Evolutionary conservation across 2,329 filamentous ascomycete genomes (phyloP), one percentile per base, ranked within the genome.

Genomic region (Sclerotinia spermophila): DNA sequence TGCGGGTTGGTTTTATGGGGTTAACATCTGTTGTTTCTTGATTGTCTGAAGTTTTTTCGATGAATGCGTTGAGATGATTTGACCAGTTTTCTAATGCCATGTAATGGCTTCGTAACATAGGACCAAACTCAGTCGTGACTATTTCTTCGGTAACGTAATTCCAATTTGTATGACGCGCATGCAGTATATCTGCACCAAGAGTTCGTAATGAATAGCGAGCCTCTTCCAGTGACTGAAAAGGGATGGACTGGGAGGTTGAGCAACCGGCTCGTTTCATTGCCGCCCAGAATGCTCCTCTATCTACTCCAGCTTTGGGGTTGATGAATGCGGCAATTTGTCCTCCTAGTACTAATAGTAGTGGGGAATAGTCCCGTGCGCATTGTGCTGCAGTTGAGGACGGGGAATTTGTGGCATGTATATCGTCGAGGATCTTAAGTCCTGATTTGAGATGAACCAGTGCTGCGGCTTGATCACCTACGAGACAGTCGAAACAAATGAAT

Each of bases 401-500:
- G 0, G 62, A 51, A 44, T 71, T 73, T 30, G 70, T 71, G 24
- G 60, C 58, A 45, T 75, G 72, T 42, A 77, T 74, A 53, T 76
- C 72, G 58, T 75, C 72, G n/a, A 78, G 67, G 35, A 78, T 77
- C 27, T 73, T 76, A 13, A 77, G 68, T 8, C 77, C 77, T 6
- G 77, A 73, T 67, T 75, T 74, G 15, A 78, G 72, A 65, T 78
- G 77, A 24, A 78, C 75, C 42, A 78, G 74, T 19, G 76, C 75
- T 44, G 73, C 75, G 19, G 74, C 71, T 62, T 77, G 76, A 51
- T 77, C 76, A 44, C 74, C 73, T 30, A 76, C 67, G 5, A 76
- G 70, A 69, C 74, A 76, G 59, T 91, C 89, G 72, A 91, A 91
- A 77, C 86, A 90, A n/a, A 87, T 86, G 62, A 91, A 82, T 55